Evolutionary conservation across 345 rosid species (phyloP).

Genomic region (Psidium guajava): DNA sequence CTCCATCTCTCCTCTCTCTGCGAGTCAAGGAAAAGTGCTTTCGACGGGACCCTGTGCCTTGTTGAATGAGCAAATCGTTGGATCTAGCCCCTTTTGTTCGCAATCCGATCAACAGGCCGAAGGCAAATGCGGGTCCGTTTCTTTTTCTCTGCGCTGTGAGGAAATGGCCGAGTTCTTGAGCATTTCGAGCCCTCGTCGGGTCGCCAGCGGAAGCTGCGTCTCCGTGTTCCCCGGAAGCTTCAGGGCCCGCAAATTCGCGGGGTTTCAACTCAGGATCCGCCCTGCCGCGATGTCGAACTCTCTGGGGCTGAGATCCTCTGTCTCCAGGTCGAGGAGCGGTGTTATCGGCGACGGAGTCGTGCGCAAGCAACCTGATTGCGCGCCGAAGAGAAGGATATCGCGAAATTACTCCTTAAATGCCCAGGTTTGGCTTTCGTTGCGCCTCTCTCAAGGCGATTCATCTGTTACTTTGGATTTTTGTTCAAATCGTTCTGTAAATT

Average conservation of each 20-base stretch:
- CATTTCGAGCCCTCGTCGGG: not conserved
- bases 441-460: not conserved
- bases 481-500: not conserved
- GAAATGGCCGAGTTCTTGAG: not conserved
- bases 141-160: not conserved
- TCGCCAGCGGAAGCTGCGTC: not conserved
- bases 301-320: not conserved
- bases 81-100: not conserved
- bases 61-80: not conserved
- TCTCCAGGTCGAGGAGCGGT: conserved; percentile 4
- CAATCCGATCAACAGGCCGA: not conserved
- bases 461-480: not conserved
- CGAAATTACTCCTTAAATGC: conserved; percentile 21
- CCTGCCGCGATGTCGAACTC: not conserved
- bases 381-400: conserved; percentile 8
- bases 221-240: not conserved
- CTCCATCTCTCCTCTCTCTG: not conserved
- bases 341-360: conserved; percentile 37
- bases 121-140: not conserved
- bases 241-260: not conserved
- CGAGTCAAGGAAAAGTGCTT: not conserved
- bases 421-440: conserved; percentile 31
- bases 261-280: not conserved
- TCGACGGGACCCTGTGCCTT: not conserved
- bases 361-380: conserved; percentile 12